Evolutionary conservation across 2,329 filamentous ascomycete species (phyloP).

Genomic region (Ascochyta rabiei): DNA sequence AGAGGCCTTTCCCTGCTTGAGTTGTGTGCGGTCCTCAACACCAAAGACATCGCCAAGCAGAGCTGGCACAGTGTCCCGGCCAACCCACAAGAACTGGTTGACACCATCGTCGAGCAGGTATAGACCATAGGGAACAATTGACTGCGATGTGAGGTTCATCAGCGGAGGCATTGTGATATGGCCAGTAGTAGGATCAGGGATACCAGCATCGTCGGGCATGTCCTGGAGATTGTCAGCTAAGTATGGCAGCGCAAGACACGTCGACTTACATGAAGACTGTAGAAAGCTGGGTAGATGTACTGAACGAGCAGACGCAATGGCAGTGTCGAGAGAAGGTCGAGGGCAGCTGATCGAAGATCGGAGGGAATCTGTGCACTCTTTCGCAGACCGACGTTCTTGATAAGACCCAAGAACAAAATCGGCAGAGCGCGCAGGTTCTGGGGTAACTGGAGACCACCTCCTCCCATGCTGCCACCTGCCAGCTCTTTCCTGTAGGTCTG

Average conservation of each 20-base stretch:
- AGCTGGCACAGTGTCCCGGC: slow-evolving; percentile 88
- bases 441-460: slow-evolving; percentile 88
- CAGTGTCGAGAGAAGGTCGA: slow-evolving; percentile 92
- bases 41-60: slow-evolving; percentile 90
- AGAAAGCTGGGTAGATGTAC: slow-evolving; percentile 69
- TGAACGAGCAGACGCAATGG: slow-evolving; percentile 89
- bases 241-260: background rate
- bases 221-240: slow-evolving; percentile 76
- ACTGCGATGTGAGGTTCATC: slow-evolving; percentile 84
- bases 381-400: slow-evolving; percentile 76
- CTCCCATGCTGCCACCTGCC: slow-evolving; percentile 92
- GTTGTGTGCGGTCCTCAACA: slow-evolving; percentile 77
- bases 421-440: slow-evolving; percentile 88
- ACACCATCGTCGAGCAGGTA: slow-evolving; percentile 98
- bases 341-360: slow-evolving; percentile 88
- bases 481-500: slow-evolving; percentile 97
- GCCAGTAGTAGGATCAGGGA: slow-evolving; percentile 83
- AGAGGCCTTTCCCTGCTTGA: slow-evolving; percentile 89
- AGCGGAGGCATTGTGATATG: slow-evolving; percentile 87
- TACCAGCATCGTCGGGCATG: slow-evolving; percentile 92
- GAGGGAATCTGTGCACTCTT: slow-evolving; percentile 49
- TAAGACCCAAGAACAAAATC: slow-evolving; percentile 88
- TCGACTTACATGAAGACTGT: slow-evolving; percentile 37
- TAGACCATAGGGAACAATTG: slow-evolving; percentile 84
- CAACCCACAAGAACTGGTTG: slow-evolving; percentile 97